Evolutionary conservation across 495 filamentous ascomycete species (phyloP).

Genomic region (Talaromyces wortmannii): DNA sequence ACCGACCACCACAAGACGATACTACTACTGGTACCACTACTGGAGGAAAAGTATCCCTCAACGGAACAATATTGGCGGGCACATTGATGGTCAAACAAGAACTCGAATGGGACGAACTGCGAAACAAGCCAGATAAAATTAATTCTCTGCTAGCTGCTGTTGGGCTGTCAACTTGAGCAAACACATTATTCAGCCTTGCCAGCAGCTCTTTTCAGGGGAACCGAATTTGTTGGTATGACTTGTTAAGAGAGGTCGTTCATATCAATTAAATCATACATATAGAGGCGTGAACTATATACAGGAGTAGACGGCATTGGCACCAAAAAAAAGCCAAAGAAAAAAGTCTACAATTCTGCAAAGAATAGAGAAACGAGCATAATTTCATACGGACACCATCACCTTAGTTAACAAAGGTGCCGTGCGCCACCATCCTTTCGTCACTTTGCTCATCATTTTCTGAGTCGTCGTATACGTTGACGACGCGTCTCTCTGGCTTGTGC

Average conservation of each 20-base stretch:
- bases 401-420: constrained; percentile 4
- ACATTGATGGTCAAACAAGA: constrained; percentile 74
- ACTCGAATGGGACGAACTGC: constrained; percentile 61
- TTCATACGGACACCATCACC: not conserved
- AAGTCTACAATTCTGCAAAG: too few species aligned
- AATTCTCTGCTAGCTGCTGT: constrained; percentile 50
- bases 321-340: too few species aligned
- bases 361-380: too few species aligned
- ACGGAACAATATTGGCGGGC: constrained; percentile 75
- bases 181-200: too few species aligned
- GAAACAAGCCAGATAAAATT: constrained; percentile 41
- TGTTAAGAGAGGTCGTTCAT: too few species aligned
- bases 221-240: too few species aligned
- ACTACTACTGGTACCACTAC: too few species aligned
- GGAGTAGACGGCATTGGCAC: too few species aligned
- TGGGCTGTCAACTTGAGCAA: constrained; percentile 25
- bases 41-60: constrained; percentile 60
- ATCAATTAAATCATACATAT: too few species aligned
- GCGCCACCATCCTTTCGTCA: constrained; percentile 12
- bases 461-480: constrained; percentile 8
- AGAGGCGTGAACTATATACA: too few species aligned
- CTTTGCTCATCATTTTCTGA: constrained; percentile 7
- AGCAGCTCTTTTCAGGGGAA: too few species aligned
- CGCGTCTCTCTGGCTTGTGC: constrained; percentile 47
- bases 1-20: constrained; percentile 3